Percentiles rank a stretch among this genome's conserved stretches.
These are phyloP conservation scores for Forsythia viridissima DNA, from an alignment of 257 asterid species.

Conservation along the genomic window DNA sequence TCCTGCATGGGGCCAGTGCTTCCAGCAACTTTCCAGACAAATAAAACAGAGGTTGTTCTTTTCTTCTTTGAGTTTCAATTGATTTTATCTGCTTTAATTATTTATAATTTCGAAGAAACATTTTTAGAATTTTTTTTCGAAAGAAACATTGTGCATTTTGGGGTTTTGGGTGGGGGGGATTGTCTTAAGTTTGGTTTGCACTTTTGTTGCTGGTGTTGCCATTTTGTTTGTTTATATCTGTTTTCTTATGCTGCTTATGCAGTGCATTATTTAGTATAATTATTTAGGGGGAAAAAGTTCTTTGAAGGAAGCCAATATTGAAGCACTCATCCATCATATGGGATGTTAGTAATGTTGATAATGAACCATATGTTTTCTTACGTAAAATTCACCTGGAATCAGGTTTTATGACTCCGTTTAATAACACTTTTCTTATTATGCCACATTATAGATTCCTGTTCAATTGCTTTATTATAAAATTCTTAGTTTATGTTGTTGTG, in stretches of 20 bases:
- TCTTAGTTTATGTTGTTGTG: not conserved
- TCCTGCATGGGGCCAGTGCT: not conserved
- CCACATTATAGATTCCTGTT: not conserved
- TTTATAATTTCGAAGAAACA: not conserved
- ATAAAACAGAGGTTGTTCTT: not conserved
- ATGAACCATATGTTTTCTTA: not conserved
- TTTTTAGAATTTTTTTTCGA: not conserved
- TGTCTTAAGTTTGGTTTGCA: too few species aligned
- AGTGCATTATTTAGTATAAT: not conserved
- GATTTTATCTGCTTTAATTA: not conserved
- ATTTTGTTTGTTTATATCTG: not conserved
- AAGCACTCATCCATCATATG: not conserved
- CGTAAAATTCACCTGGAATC: not conserved
- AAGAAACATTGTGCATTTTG: not conserved
- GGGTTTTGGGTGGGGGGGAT: too few species aligned
- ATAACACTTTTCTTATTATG: not conserved
- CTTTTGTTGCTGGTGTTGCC: not conserved
- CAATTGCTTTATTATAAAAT: not conserved
- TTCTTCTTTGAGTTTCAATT: not conserved
- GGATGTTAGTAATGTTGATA: not conserved
- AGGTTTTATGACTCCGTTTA: not conserved
- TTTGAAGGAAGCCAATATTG: not conserved
- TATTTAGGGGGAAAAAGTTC: not conserved
- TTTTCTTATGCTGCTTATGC: not conserved
- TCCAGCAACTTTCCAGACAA: not conserved